Conservation (phyloP, 1,284 basidiomycete species). For the Marasmius tenuissimus region DNA sequence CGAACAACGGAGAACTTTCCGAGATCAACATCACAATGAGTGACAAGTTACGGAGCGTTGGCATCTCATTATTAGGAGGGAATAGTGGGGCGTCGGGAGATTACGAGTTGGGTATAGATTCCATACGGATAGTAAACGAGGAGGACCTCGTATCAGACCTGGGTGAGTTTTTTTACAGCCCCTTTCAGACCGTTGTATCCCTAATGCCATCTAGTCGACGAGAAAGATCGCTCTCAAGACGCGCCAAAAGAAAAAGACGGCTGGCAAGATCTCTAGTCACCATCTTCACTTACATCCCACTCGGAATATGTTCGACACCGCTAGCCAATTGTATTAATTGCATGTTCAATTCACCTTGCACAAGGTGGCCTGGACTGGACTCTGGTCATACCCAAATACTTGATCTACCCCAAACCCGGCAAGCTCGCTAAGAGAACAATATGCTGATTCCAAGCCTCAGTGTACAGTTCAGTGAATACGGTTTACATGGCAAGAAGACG, state of each 20-base stretch:
- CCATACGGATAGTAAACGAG: constrained; percentile 61
- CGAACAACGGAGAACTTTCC: constrained; percentile 78
- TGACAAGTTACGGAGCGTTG: constrained; percentile 76
- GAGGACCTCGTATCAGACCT: constrained; percentile 33
- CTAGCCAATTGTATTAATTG: too few species aligned
- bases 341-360: too few species aligned
- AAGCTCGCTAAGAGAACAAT: too few species aligned
- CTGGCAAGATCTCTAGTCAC: constrained; percentile 8
- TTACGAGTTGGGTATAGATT: constrained; percentile 79
- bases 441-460: too few species aligned
- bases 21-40: constrained; percentile 73
- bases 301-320: neutral
- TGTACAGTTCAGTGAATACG: too few species aligned
- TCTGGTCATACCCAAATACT: too few species aligned
- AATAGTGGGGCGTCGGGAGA: constrained; percentile 67
- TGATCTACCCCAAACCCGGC: too few species aligned
- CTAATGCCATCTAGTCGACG: neutral
- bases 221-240: neutral
- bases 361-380: too few species aligned
- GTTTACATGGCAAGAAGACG: too few species aligned
- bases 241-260: constrained; percentile 4
- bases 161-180: constrained; percentile 41
- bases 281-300: too few species aligned
- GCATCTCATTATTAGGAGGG: constrained; percentile 81
- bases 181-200: constrained; percentile 35